Evolutionary conservation across 805 yeast species (phyloP).

Genomic region (Candida yuanshanica): DNA sequence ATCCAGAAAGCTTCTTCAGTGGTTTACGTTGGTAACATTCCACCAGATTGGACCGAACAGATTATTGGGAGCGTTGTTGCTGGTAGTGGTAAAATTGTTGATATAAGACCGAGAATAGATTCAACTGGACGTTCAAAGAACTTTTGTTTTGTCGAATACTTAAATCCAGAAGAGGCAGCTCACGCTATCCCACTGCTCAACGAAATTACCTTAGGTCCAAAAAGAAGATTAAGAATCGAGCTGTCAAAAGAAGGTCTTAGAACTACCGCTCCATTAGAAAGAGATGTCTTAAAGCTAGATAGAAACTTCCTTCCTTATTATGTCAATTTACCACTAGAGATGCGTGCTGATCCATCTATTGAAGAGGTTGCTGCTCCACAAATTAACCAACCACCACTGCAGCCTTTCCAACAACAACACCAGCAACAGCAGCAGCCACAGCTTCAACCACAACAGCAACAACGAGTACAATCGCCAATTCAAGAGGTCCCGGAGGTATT

Average conservation of each 20-base stretch:
- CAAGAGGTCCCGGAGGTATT: constrained; percentile 35
- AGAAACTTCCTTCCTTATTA: constrained; percentile 47
- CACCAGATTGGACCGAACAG: constrained; percentile 66
- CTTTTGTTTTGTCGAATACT: constrained; percentile 60
- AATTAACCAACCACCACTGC: neutral
- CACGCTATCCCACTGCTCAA: constrained; percentile 39
- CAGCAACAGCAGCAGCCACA: too few species aligned
- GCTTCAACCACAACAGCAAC: constrained; percentile 1
- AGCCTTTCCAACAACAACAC: constrained; percentile 1
- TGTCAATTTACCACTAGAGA: constrained; percentile 45
- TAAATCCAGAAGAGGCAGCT: constrained; percentile 45
- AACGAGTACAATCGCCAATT: constrained; percentile 2
- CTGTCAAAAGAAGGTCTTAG: constrained; percentile 56
- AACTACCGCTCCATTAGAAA: constrained; percentile 26
- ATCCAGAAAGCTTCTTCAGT: constrained; percentile 28
- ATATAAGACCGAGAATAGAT: constrained; percentile 40
- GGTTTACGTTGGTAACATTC: constrained; percentile 56
- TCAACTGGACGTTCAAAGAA: constrained; percentile 54
- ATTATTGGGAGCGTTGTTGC: constrained; percentile 59
- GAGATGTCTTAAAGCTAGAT: constrained; percentile 38
- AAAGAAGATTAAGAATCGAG: constrained; percentile 46
- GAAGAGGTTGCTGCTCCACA: constrained; percentile 31
- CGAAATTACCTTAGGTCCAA: constrained; percentile 40
- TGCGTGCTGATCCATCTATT: constrained; percentile 8
- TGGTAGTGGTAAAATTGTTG: constrained; percentile 68